Evolutionary conservation across 495 filamentous ascomycete genomes (phyloP), one percentile per base, ranked within the genome.

Genomic region (Paragyromitra xinjiangensis): DNA sequence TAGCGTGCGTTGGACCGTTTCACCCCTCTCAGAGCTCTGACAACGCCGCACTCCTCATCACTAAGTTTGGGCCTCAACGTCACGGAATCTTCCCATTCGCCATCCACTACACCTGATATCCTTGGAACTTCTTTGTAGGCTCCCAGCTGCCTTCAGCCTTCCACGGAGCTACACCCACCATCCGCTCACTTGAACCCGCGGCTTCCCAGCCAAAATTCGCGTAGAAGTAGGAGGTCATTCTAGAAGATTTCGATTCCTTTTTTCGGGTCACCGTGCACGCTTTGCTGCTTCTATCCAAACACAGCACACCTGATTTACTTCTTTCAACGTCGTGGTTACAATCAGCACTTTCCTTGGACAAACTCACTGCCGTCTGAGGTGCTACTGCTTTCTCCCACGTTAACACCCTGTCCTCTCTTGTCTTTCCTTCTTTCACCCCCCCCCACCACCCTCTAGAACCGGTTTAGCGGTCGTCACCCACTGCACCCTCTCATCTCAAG

Each of bases 401-500:
- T 62, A 69, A 37, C 66, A 55, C 51, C 50, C 26, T 78, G 61
- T 55, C 64, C 50, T 48, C 51, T 39, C 62, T 76, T 61, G 24
- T 12, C 69, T 72, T 72, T 48, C 68, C 56, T 66, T 78, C 45
- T 42, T 59, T 24, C 29, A 29, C 29, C 29, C 29, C 29, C 29
- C 29, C 29, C 29, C 29, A 1, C 29, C 29, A 34, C 37, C 26
- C 9, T 62, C 62, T 34, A 29, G 77, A 69, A 75, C 78, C 67
- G 80, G 81, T 80, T 82, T 75, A 82, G 80, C 80, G 77, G 69
- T 74, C 73, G 80, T 82, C 81, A 73, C 53, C 72, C 74, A 79
- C 80, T 81, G 79, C 80, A 79, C 69, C 77, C 73, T 81, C 79
- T 76, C 80, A 82, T 81, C 77, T 82, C 81, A 77, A 61, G 81